Evolutionary conservation across 441 rosid genomes (phyloP).

Genomic region (Corymbia calophylla): DNA sequence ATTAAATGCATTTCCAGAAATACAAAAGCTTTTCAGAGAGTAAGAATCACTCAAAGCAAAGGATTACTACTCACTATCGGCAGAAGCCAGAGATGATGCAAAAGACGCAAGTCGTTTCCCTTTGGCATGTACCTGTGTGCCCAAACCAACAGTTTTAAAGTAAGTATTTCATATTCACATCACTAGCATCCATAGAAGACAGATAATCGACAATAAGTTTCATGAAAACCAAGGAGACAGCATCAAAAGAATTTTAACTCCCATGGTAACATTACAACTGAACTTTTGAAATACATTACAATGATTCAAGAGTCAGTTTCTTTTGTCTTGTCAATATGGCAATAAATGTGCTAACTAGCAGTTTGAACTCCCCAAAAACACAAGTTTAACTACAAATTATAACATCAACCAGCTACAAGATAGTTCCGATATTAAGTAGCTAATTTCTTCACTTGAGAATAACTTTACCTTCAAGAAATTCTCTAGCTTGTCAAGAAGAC

Average conservation of each 20-base stretch:
- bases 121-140: constrained; percentile 40
- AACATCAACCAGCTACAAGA: not conserved
- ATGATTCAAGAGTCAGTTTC: not conserved
- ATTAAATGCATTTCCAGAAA: not conserved
- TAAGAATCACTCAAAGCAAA: not conserved
- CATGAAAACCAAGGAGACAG: not conserved
- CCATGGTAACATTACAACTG: not conserved
- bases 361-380: not conserved
- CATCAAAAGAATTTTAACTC: not conserved
- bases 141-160: not conserved
- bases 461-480: constrained; percentile 39
- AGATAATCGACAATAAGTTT: not conserved
- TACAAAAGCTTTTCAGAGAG: not conserved
- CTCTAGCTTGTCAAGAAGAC: constrained; percentile 56
- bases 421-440: not conserved
- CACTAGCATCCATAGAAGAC: not conserved
- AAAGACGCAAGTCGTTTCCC: constrained; percentile 37
- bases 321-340: not conserved
- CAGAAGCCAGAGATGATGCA: constrained; percentile 36
- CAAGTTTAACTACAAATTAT: not conserved
- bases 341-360: not conserved
- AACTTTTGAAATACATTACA: not conserved
- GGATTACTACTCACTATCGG: constrained; percentile 27
- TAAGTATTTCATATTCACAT: not conserved
- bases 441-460: not conserved